phyloP scores from a whole-genome alignment of 1,284 basidiomycete species.

The Pseudozyma hubeiensis region DNA sequence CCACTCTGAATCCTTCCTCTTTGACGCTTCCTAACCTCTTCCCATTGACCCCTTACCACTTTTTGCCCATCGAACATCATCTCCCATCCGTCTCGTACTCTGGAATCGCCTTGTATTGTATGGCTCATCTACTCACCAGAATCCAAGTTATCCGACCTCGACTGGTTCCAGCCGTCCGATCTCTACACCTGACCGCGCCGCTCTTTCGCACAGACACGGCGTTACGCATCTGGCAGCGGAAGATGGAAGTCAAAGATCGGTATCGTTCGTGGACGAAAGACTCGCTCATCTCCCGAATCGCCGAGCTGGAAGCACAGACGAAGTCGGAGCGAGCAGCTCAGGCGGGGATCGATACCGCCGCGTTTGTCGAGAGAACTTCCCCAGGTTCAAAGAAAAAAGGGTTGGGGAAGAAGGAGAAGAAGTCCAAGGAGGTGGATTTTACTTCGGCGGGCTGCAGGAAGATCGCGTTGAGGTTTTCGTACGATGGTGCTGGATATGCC shows the following conservation, averaged over 20 bases:
- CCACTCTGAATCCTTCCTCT: constrained; percentile 1
- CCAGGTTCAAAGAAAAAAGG: constrained; percentile 1
- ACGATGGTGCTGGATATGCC: constrained; percentile 90
- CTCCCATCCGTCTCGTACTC: too few species aligned
- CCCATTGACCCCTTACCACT: not conserved
- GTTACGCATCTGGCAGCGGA: constrained; percentile 25
- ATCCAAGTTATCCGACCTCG: not conserved
- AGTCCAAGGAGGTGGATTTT: constrained; percentile 74
- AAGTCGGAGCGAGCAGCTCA: constrained; percentile 18
- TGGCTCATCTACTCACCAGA: not conserved
- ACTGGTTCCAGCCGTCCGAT: not conserved
- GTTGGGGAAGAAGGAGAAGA: constrained; percentile 33
- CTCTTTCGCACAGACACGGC: constrained; percentile 4
- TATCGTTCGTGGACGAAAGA: constrained; percentile 52
- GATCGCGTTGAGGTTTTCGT: constrained; percentile 90
- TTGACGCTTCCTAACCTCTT: not conserved
- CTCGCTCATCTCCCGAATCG: constrained; percentile 50
- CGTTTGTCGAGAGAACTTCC: not conserved
- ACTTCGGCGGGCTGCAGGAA: constrained; percentile 80
- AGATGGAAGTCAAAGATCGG: constrained; percentile 49
- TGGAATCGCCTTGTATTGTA: too few species aligned
- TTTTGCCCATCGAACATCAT: not conserved
- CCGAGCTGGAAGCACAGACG: constrained; percentile 50
- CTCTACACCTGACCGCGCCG: not conserved
- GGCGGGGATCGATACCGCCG: constrained; percentile 2